Base-by-base conservation (phyloP, 495 filamentous ascomycete species). In the Lasiosphaeria hispida region DNA sequence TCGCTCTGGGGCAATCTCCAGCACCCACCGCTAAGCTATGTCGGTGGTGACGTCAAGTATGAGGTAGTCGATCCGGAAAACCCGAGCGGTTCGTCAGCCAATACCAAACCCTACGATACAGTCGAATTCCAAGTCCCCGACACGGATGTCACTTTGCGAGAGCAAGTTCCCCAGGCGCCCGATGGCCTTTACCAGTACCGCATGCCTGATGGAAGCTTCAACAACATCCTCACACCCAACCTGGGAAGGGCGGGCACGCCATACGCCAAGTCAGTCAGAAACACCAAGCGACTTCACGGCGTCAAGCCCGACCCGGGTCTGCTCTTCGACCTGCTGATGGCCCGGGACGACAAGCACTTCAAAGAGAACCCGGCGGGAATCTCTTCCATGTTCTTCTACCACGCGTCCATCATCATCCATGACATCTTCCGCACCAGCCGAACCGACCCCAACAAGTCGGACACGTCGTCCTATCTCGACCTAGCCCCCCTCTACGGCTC, bases 391-490 rank as follows among this genome's bases (percentile, higher is more conserved):
- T 75, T 96, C n/a, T 93, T 89, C 73, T 91, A 94, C 61, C 77
- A 90, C 48, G 90, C 89, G 5, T 83, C 86, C 18, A 87, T 93
- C 57, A 90, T 95, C 60, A 93, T 92, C 65, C 90, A 95, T 62
- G 86, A 85, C 78, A 66, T 76, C 53, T 80, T 78, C 55, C 63
- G 69, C 9, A 77, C 76, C 14, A 68, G 43, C 51, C 62, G 66
- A 9, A 69, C 57, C 17, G 70, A 72, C 47, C 57, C 57, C 41
- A 70, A 65, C 50, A 72, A 63, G 55, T 67, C 64, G 0, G 69
- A 72, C 38, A 90, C 87, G 0, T 92, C 88, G 6, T 90, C 87
- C 0, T 95, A 95, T 59, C 76, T 93, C 37, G 90, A 95, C 61
- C 77, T 95, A 11, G 74, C 84, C 2, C 90, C 90, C 0, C 78